Evolutionary conservation across 495 filamentous ascomycete genomes (phyloP).

Genomic region (Tuber umbilicatum): DNA sequence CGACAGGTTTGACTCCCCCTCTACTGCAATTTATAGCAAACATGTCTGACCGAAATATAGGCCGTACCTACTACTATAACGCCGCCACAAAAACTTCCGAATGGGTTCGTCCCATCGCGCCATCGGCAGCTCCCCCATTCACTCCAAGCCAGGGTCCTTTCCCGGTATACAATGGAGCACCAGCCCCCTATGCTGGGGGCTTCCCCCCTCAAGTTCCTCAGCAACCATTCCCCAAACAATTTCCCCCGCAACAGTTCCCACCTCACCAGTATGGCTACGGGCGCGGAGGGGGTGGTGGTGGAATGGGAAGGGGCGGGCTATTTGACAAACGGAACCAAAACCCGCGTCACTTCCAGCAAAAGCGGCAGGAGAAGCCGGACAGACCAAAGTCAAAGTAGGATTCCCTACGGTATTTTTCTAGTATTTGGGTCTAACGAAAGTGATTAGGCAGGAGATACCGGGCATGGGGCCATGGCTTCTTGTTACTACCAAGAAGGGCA

Average conservation of each 20-base stretch:
- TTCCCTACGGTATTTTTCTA: neutral
- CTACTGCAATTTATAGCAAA: neutral
- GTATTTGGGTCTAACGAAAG: neutral
- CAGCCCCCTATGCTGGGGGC: conserved; percentile 41
- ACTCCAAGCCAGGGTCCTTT: conserved; percentile 34
- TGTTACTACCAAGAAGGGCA: conserved; percentile 79
- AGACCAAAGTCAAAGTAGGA: conserved; percentile 59
- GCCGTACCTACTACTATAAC: conserved; percentile 87
- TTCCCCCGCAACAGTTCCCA: conserved; percentile 34
- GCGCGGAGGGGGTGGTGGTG: conserved; percentile 38
- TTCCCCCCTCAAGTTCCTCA: conserved; percentile 18
- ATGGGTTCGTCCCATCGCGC: conserved; percentile 60
- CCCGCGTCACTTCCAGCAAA: conserved; percentile 44
- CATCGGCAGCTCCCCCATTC: conserved; percentile 41
- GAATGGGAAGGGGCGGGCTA: conserved; percentile 44
- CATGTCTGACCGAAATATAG: conserved; percentile 42
- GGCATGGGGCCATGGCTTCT: conserved; percentile 84
- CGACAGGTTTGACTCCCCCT: conserved; percentile 54
- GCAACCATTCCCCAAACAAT: conserved; percentile 49
- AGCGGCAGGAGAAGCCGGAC: conserved; percentile 58
- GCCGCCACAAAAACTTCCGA: conserved; percentile 79
- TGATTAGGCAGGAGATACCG: conserved; percentile 61
- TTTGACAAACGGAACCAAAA: conserved; percentile 40
- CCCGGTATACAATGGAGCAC: conserved; percentile 36
- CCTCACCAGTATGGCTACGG: conserved; percentile 34